Evolutionary conservation across 2,329 filamentous ascomycete genomes (phyloP).

Genomic region (Aspergillus vadensis): DNA sequence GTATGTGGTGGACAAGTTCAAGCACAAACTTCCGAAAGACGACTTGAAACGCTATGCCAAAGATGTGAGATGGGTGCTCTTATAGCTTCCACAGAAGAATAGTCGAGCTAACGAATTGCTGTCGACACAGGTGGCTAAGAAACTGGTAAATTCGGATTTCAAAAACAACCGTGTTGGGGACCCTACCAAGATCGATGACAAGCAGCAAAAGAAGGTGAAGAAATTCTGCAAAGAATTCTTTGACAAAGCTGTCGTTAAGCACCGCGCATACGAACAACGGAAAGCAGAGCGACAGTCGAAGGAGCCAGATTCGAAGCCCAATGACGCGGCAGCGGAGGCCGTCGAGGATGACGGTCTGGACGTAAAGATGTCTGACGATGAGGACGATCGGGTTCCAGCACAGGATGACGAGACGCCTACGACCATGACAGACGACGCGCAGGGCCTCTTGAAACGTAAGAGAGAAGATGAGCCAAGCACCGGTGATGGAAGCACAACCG

Average conservation of each 20-base stretch:
- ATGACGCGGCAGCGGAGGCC: conserved; percentile 28
- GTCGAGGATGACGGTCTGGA: conserved; percentile 25
- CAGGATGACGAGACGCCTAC: conserved; percentile 15
- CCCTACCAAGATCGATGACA: conserved; percentile 73
- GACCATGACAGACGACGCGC: background rate
- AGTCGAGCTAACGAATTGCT: conserved; percentile 50
- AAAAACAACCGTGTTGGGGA: conserved; percentile 85
- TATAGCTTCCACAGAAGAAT: background rate
- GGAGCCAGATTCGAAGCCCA: conserved; percentile 24
- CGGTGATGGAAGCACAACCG: conserved; percentile 34
- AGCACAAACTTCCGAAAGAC: conserved; percentile 81
- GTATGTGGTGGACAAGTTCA: conserved; percentile 82
- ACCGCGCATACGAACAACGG: conserved; percentile 66
- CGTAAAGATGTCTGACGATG: conserved; percentile 47
- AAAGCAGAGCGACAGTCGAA: conserved; percentile 54
- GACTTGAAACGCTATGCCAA: conserved; percentile 66
- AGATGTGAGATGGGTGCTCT: conserved; percentile 50
- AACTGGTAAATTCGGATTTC: conserved; percentile 87
- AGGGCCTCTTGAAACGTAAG: conserved; percentile 61
- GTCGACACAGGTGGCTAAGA: conserved; percentile 68
- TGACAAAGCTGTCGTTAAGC: conserved; percentile 81
- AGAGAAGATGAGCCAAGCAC: conserved; percentile 51
- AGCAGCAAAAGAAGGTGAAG: conserved; percentile 80
- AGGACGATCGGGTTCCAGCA: conserved; percentile 28
- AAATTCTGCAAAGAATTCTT: conserved; percentile 82